Evolutionary conservation across 306 rosid genomes (phyloP).

Genomic region (Corylus avellana): DNA sequence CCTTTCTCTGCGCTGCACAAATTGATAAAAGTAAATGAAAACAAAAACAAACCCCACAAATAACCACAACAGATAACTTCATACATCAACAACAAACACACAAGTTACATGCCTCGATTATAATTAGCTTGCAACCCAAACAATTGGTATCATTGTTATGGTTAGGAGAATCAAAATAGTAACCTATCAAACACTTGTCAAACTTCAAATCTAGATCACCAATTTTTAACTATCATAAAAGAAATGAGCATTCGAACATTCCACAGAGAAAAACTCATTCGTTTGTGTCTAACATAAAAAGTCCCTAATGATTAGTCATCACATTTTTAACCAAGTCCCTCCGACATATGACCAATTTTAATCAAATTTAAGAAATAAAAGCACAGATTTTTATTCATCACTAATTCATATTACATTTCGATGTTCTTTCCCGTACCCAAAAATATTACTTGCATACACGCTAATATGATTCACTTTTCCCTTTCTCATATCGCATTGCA

Average conservation of each 20-base stretch:
- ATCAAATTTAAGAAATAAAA: not conserved
- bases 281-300: not conserved
- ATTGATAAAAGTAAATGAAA: constrained; percentile 1
- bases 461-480: not conserved
- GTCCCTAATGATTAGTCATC: not conserved
- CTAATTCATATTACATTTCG: too few species aligned
- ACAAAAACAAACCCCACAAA: constrained; percentile 11
- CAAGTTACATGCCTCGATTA: constrained; percentile 12
- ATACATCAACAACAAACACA: constrained; percentile 16
- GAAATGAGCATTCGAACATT: not conserved
- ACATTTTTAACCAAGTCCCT: not conserved
- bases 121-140: constrained; percentile 11
- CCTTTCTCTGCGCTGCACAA: constrained; percentile 75
- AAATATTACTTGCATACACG: not conserved
- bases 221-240: not conserved
- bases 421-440: too few species aligned
- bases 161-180: too few species aligned
- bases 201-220: not conserved
- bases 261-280: not conserved
- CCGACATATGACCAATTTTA: not conserved
- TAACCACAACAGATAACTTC: not conserved
- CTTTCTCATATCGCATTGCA: not conserved
- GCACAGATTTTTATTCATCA: not conserved
- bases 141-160: not conserved
- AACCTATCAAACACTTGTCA: constrained; percentile 16